Conservation (phyloP, 2,329 filamentous ascomycete genomes). For the Teratosphaeria epicoccoides region DNA sequence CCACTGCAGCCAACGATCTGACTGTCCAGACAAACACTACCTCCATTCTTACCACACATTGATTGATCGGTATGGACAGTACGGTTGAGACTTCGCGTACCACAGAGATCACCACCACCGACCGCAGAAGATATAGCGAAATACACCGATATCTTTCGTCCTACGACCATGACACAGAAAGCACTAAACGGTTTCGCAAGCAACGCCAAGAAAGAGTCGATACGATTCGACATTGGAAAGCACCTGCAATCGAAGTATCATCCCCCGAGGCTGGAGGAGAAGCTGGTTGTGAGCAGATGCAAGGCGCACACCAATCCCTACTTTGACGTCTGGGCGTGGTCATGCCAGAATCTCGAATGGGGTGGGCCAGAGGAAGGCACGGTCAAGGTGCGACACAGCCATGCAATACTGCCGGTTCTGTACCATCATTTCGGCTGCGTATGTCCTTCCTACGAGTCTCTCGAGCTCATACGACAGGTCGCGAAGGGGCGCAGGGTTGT, state of each 20-base stretch:
- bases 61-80: not conserved
- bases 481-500: constrained; percentile 44
- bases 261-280: constrained; percentile 32
- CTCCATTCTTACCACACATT: no score
- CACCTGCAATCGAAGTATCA: constrained; percentile 46
- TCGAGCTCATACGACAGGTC: constrained; percentile 50
- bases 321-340: constrained; percentile 56
- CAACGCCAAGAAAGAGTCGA: constrained; percentile 55
- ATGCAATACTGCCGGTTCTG: constrained; percentile 60
- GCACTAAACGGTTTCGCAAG: constrained; percentile 52
- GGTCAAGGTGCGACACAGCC: constrained; percentile 44
- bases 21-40: no score
- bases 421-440: constrained; percentile 73
- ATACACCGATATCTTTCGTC: constrained; percentile 57
- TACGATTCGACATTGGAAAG: constrained; percentile 46
- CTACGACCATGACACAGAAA: constrained; percentile 48
- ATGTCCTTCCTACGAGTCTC: constrained; percentile 55
- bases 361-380: constrained; percentile 48
- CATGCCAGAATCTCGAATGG: constrained; percentile 54
- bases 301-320: constrained; percentile 52
- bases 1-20: not conserved
- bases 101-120: constrained; percentile 29
- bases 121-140: constrained; percentile 50
- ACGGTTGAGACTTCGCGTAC: constrained; percentile 6
- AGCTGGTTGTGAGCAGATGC: constrained; percentile 31